These are phyloP conservation scores for Fusarium cicatricum DNA, from an alignment of 2,329 filamentous ascomycete genomes.

Conservation along the genomic window DNA sequence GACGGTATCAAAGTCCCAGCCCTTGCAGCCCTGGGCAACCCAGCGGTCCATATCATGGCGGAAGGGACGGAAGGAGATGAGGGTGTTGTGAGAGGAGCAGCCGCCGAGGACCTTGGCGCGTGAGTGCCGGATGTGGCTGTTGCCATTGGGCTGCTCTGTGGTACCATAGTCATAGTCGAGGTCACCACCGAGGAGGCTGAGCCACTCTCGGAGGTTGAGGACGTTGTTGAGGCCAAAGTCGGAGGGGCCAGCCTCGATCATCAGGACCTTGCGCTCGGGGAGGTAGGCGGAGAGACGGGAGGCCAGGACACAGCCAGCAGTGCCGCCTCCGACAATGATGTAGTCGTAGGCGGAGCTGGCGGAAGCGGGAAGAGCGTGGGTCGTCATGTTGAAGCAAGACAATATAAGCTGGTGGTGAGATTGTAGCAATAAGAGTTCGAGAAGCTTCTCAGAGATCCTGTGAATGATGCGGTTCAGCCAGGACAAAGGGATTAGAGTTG, in stretches of 20 bases:
- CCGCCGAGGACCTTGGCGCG: conserved; percentile 91
- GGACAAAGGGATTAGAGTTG: background rate
- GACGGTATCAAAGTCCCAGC: conserved; percentile 88
- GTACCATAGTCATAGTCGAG: conserved; percentile 93
- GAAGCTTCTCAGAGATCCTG: background rate
- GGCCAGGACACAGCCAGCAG: conserved; percentile 85
- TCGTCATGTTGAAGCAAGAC: conserved; percentile 64
- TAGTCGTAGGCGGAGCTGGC: conserved; percentile 80
- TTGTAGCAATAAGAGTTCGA: background rate
- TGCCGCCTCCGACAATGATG: conserved; percentile 85
- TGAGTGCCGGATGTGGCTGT: conserved; percentile 91
- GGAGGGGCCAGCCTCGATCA: conserved; percentile 89
- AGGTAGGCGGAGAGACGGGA: conserved; percentile 83
- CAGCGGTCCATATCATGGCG: conserved; percentile 87
- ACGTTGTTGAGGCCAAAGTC: conserved; percentile 90
- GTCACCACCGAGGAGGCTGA: conserved; percentile 83
- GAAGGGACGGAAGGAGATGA: conserved; percentile 92
- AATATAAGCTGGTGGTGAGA: background rate
- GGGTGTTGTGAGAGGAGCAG: conserved; percentile 92
- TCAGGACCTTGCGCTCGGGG: conserved; percentile 79
- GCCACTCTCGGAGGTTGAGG: conserved; percentile 86
- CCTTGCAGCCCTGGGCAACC: conserved; percentile 81
- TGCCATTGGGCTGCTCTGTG: conserved; percentile 89
- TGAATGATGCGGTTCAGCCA: background rate
- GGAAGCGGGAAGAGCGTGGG: conserved; percentile 69